Evolutionary conservation across 345 rosid genomes (phyloP).

Genomic region (Eucalyptus pauciflora): DNA sequence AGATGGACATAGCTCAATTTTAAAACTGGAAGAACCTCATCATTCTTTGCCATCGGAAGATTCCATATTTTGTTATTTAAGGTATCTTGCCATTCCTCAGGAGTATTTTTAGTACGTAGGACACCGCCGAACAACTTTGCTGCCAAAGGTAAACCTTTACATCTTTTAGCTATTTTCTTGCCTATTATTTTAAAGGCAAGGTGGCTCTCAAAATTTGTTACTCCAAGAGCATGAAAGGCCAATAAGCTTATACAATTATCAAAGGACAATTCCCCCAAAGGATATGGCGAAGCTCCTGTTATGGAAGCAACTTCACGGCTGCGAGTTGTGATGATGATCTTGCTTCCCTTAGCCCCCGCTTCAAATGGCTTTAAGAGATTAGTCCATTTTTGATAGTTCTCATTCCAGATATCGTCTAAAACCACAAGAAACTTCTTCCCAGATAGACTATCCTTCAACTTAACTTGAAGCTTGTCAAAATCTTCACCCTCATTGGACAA

Average conservation of each 20-base stretch:
- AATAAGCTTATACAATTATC: not conserved
- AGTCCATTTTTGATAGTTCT: not conserved
- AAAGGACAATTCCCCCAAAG: not conserved
- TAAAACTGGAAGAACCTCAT: not conserved
- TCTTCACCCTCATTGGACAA: rapidly evolving
- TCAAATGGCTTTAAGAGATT: not conserved
- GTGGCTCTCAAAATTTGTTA: not conserved
- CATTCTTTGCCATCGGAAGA: rapidly evolving
- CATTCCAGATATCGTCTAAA: rapidly evolving
- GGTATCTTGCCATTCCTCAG: rapidly evolving
- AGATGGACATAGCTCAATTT: not conserved
- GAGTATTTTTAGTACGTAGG: no score
- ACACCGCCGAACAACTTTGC: not conserved
- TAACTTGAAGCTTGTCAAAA: no score
- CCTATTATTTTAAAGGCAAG: rapidly evolving
- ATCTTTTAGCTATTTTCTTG: not conserved
- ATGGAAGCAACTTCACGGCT: rapidly evolving
- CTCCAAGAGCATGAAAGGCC: not conserved
- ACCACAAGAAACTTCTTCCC: no score
- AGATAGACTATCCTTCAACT: no score
- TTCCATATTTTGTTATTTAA: not conserved
- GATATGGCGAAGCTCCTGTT: rapidly evolving
- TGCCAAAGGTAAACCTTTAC: not conserved
- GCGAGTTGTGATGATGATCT: not conserved
- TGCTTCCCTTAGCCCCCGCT: not conserved